Percentiles rank a stretch among this genome's conserved stretches.
Conservation (phyloP, 1,284 basidiomycete species). For the Tylopilus microsporus region DNA sequence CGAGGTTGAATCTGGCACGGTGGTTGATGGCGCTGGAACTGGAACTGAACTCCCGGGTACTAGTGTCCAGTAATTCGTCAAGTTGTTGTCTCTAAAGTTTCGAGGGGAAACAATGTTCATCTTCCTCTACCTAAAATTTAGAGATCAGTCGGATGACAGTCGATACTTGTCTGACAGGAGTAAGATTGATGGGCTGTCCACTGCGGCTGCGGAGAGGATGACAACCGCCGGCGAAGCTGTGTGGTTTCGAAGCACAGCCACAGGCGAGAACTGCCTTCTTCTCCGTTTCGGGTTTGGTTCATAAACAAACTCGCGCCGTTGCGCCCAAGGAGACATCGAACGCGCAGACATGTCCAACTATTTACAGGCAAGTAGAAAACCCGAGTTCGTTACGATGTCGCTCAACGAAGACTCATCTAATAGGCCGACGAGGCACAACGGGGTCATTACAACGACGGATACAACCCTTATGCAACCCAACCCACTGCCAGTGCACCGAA, state of each 20-base stretch:
- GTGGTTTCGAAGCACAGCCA: slow-evolving; percentile 14
- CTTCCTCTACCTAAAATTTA: background rate
- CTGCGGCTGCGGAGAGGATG: slow-evolving; percentile 18
- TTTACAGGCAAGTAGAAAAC: slow-evolving; percentile 33
- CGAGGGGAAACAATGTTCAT: background rate
- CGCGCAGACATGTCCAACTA: slow-evolving; percentile 39
- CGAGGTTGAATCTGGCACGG: slow-evolving; percentile 4
- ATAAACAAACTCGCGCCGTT: background rate
- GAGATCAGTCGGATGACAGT: background rate
- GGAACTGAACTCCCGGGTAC: background rate
- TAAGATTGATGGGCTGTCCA: slow-evolving; percentile 4
- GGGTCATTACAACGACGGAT: slow-evolving; percentile 55
- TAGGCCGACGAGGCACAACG: slow-evolving; percentile 55
- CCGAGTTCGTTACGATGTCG: background rate
- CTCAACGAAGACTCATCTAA: slow-evolving; percentile 3
- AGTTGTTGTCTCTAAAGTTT: background rate
- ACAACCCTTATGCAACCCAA: slow-evolving; percentile 39
- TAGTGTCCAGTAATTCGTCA: background rate
- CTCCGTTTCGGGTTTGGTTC: background rate
- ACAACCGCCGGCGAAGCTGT: background rate
- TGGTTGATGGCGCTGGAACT: background rate
- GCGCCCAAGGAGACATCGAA: background rate
- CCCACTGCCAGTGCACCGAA: slow-evolving; percentile 1
- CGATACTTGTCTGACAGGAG: too few species aligned
- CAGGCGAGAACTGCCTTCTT: background rate